Conservation (phyloP, 306 rosid genomes). For the Cajanus cajan region DNA sequence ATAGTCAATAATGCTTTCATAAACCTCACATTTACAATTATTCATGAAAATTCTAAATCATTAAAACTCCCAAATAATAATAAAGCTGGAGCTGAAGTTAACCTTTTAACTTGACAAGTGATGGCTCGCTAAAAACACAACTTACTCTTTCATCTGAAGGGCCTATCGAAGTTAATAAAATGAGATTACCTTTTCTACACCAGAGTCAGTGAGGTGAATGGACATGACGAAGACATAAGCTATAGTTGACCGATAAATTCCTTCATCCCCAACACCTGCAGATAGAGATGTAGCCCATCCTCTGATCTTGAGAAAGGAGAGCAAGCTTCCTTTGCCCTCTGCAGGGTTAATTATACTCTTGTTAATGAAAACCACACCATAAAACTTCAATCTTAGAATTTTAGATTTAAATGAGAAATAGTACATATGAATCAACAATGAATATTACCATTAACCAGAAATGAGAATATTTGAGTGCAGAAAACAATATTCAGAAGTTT, state of each 20-base stretch:
- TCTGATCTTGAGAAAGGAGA: conserved; percentile 67
- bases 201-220: conserved; percentile 88
- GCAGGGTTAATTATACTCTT: conserved; percentile 38
- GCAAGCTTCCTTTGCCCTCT: conserved; percentile 99
- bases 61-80: conserved; percentile 10
- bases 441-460: neutral
- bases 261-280: conserved; percentile 94
- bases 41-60: conserved; percentile 1
- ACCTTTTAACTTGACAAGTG: conserved; percentile 14
- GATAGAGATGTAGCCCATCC: conserved; percentile 92
- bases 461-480: conserved; percentile 13
- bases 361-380: conserved; percentile 26
- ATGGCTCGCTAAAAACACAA: conserved; percentile 6
- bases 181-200: conserved; percentile 71
- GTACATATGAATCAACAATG: neutral
- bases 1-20: conserved; percentile 24
- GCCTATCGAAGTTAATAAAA: neutral
- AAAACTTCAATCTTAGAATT: conserved; percentile 14
- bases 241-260: conserved; percentile 67
- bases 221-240: conserved; percentile 81
- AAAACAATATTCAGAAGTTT: conserved; percentile 18
- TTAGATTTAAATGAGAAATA: conserved; percentile 21
- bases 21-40: conserved; percentile 5
- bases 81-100: conserved; percentile 33
- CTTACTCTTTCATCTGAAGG: conserved; percentile 25